phyloP scores from a whole-genome alignment of 75 land plant species.

The Selaginella tamariscina region DNA sequence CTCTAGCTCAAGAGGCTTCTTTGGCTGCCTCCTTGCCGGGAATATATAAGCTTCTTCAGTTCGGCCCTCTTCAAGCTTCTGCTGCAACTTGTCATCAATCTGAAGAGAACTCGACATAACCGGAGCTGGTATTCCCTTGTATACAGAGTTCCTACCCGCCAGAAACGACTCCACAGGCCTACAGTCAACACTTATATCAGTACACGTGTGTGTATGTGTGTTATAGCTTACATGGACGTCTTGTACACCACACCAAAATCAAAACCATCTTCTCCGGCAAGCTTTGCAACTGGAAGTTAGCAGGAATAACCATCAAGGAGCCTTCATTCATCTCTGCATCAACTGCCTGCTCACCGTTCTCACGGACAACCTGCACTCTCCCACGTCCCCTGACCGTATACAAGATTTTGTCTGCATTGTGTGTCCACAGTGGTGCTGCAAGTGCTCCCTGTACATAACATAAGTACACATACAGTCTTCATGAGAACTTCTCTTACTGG shows the following conservation, averaged over 20 bases:
- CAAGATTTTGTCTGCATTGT: slow-evolving; percentile 7
- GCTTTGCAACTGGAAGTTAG: not conserved
- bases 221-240: not conserved
- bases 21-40: not conserved
- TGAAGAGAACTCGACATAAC: not conserved
- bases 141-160: slow-evolving; percentile 2
- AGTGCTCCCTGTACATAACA: not conserved
- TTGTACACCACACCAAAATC: not conserved
- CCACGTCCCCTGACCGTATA: not conserved
- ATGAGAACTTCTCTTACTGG: not conserved
- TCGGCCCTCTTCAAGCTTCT: not conserved
- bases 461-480: not conserved
- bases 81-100: not conserved
- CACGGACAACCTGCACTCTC: not conserved
- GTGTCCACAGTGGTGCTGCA: not conserved
- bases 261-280: slow-evolving; percentile 1
- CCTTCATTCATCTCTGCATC: not conserved
- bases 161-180: slow-evolving; percentile 1
- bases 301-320: not conserved
- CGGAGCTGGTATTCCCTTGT: not conserved
- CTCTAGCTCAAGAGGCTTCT: not conserved
- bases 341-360: not conserved
- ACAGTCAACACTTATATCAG: not conserved
- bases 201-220: too few species aligned
- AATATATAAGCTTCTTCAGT: not conserved